Evolutionary conservation across 2,329 filamentous ascomycete genomes (phyloP), one percentile per base, ranked within the genome.

Genomic region (Pseudonectria foliicola): DNA sequence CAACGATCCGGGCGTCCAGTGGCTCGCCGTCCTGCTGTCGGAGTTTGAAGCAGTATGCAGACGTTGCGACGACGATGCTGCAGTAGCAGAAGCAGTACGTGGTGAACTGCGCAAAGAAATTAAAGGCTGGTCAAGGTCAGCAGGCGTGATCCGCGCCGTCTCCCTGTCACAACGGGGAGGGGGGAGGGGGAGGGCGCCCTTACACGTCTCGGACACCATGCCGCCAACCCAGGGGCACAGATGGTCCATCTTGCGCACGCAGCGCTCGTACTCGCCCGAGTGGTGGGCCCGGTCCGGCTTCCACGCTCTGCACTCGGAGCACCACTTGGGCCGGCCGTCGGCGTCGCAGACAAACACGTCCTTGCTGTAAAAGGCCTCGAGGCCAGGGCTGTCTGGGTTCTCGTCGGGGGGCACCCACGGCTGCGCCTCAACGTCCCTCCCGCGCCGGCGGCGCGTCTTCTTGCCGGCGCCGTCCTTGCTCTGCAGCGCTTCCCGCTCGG

Each of bases 211-310:
- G 0, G 80, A 83, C 8, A 98, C 80, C 45, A 95, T 85, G 14
- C 90, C 92, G 4, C 90, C 90, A n/a, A 94, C 89, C 84, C 83
- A 96, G 0, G 90, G 92, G 53, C 92, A 98, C 52, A 89, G 92
- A 55, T 96, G 90, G 44, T 96, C 90, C 83, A 95, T 92, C 52
- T 92, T 92, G 27, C 74, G 67, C 14, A 94, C 83, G 53, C 90
- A 96, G 28, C 87, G 73, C 32, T 77, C 77, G 10, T 92, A 67
- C 54, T 94, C 85, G 34, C 80, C 80, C 53, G 84, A 93, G 60
- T 96, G 90, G 56, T 95, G 88, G 3, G 83, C 75, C 4, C 90
- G 75, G 53, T 95, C 90, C 1, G 84, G 80, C 59, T 95, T 96
- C 77, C 85, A 95, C 45, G 82, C 85, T 37, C 75, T 75, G 57